A percentile compares a stretch with the other conserved stretches of the same genome.
Conservation (phyloP, 768 basidiomycete species). For the Melanogaster broomeanus region DNA sequence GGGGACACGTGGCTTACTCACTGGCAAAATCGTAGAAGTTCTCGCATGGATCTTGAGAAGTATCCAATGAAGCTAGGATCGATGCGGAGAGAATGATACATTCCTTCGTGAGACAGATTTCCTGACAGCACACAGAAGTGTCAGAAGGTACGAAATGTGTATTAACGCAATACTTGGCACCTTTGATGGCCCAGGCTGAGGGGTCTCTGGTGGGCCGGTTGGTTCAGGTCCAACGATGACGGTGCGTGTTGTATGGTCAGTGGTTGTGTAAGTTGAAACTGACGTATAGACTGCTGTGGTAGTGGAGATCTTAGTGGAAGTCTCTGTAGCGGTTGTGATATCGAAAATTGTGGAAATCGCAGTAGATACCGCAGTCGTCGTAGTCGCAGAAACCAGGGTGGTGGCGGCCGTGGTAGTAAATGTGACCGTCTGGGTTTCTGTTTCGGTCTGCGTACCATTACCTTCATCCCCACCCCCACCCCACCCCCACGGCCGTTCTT, state of each 20-base stretch:
- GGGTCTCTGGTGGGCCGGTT: slow-evolving; percentile 45
- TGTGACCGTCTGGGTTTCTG: slow-evolving; percentile 34
- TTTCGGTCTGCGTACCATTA: slow-evolving; percentile 37
- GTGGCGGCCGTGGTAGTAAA: slow-evolving; percentile 31
- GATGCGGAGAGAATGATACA: slow-evolving; percentile 85
- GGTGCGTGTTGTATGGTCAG: slow-evolving; percentile 39
- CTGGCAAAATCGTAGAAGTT: slow-evolving; percentile 94
- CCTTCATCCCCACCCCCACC: slow-evolving; percentile 23
- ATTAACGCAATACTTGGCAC: slow-evolving; percentile 29
- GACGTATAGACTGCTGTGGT: slow-evolving; percentile 39
- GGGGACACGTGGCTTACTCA: slow-evolving; percentile 42
- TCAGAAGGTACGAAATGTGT: neutral
- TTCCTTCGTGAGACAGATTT: slow-evolving; percentile 70
- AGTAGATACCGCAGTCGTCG: slow-evolving; percentile 37
- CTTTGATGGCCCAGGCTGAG: slow-evolving; percentile 61
- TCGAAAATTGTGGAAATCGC: slow-evolving; percentile 33
- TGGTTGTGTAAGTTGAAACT: slow-evolving; percentile 40
- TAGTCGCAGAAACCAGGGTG: slow-evolving; percentile 31
- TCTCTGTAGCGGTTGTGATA: slow-evolving; percentile 40
- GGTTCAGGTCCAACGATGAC: slow-evolving; percentile 43
- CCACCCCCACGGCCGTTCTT: slow-evolving; percentile 37
- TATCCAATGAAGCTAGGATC: slow-evolving; percentile 80
- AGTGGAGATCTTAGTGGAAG: slow-evolving; percentile 41
- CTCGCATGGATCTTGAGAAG: slow-evolving; percentile 87
- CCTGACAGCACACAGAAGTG: slow-evolving; percentile 36